These are phyloP conservation scores for Apiospora aurea DNA, from an alignment of 2,329 filamentous ascomycete species.

Conservation along the genomic window DNA sequence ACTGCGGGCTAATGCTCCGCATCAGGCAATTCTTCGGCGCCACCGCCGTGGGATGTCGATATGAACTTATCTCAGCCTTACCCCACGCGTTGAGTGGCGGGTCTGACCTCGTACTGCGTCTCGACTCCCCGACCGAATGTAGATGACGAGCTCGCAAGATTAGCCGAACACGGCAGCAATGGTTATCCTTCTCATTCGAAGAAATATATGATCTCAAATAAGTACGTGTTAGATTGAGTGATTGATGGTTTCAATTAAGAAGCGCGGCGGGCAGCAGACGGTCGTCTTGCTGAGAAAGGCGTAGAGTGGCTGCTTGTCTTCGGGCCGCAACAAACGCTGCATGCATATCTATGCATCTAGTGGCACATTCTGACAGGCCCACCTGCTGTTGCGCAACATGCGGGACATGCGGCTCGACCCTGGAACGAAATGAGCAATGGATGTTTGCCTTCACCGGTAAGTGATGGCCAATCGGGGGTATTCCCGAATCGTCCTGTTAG, in stretches of 20 bases:
- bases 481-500: background rate
- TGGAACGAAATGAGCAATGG: background rate
- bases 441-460: background rate
- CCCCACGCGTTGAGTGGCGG: background rate
- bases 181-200: background rate
- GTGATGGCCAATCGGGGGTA: background rate
- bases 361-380: background rate
- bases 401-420: background rate
- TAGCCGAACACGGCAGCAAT: background rate
- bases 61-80: conserved; percentile 6
- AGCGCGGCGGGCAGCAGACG: background rate
- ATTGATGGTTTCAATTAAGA: background rate
- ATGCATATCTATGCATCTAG: background rate
- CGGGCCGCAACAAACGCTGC: background rate
- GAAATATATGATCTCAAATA: background rate
- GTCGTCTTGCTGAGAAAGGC: background rate
- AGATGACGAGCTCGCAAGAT: background rate
- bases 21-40: conserved; percentile 8
- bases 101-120: too few relatives aligned
- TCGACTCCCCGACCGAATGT: background rate
- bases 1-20: background rate
- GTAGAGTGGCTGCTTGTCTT: background rate
- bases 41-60: background rate
- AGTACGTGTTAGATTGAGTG: background rate
- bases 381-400: background rate